Evolutionary conservation across 192 early-diverging fungal species (phyloP).

Genomic region (Mortierella antarctica): DNA sequence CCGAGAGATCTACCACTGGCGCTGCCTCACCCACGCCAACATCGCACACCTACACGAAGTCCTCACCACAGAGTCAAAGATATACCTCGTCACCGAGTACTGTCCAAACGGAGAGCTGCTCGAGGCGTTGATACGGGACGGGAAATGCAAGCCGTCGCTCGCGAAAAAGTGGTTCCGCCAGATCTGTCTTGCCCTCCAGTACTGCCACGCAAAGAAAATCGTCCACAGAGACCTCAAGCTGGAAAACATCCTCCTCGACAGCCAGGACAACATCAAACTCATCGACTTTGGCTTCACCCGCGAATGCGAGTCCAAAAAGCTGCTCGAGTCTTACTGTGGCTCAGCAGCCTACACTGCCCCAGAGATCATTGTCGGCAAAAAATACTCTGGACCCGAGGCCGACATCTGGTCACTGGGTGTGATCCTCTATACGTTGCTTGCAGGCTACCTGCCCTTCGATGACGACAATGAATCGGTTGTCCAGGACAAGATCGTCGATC

Average conservation of each 20-base stretch:
- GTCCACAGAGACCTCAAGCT: slow-evolving; percentile 73
- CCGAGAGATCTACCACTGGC: slow-evolving; percentile 71
- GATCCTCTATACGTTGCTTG: slow-evolving; percentile 88
- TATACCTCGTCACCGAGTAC: slow-evolving; percentile 87
- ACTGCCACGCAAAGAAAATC: slow-evolving; percentile 65
- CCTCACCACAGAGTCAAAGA: slow-evolving; percentile 74
- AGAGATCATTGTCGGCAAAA: slow-evolving; percentile 80
- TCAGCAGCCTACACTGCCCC: slow-evolving; percentile 83
- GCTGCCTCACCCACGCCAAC: slow-evolving; percentile 82
- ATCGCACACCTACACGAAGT: slow-evolving; percentile 84
- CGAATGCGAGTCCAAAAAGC: slow-evolving; percentile 64
- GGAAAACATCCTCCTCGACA: slow-evolving; percentile 69
- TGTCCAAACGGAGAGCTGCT: slow-evolving; percentile 76
- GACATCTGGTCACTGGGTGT: slow-evolving; percentile 98
- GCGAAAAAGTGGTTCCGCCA: slow-evolving; percentile 64
- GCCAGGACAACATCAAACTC: slow-evolving; percentile 68
- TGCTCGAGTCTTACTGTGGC: slow-evolving; percentile 73
- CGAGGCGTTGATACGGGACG: slow-evolving; percentile 57
- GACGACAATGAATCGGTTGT: slow-evolving; percentile 78
- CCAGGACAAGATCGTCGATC: slow-evolving; percentile 75
- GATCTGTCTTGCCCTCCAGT: slow-evolving; percentile 59
- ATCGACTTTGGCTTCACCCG: slow-evolving; percentile 77
- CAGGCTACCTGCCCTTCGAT: slow-evolving; percentile 85
- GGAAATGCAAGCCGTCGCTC: slow-evolving; percentile 53
- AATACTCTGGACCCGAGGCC: slow-evolving; percentile 83